Evolutionary conservation across 169 alveolate genomes (phyloP).

Genomic region (Eimeria sp.): DNA sequence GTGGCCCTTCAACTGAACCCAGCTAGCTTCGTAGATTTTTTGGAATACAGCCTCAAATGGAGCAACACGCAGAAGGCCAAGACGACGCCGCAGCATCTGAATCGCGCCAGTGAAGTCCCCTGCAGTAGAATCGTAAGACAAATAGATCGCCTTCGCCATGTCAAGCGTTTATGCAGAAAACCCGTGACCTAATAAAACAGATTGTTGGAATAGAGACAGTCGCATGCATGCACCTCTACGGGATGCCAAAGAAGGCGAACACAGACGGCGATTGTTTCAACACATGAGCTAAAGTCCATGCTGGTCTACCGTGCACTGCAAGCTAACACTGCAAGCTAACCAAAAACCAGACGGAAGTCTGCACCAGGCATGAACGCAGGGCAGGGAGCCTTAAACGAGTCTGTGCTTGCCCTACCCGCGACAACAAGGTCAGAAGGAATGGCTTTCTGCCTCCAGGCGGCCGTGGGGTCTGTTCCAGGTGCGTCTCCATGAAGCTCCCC

Average conservation of each 20-base stretch:
- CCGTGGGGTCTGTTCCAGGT: slow-evolving; percentile 47
- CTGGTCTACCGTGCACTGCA: not conserved
- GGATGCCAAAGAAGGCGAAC: not conserved
- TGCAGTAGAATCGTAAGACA: not conserved
- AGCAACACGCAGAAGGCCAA: slow-evolving; percentile 82
- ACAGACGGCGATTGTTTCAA: not conserved
- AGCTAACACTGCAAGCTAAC: not conserved
- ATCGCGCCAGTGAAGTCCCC: slow-evolving; percentile 83
- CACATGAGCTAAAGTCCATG: not conserved
- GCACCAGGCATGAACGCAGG: not conserved
- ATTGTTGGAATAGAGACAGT: not conserved
- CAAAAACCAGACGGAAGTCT: not conserved
- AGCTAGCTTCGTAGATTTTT: slow-evolving; percentile 56
- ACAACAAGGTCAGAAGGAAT: slow-evolving; percentile 76
- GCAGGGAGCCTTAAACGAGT: not conserved
- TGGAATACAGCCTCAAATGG: slow-evolving; percentile 80
- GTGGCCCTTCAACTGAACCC: slow-evolving; percentile 72
- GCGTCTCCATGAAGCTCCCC: slow-evolving; percentile 12
- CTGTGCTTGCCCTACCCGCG: slow-evolving; percentile 27
- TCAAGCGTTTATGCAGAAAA: not conserved
- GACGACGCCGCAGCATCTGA: slow-evolving; percentile 81
- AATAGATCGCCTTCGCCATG: not conserved
- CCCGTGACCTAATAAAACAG: not conserved
- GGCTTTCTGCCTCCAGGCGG: slow-evolving; percentile 51
- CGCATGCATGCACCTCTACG: not conserved